Percentiles rank a stretch among this genome's conserved stretches.
Conservation (phyloP, 1,284 basidiomycete species). For the Rhodofomes roseus region DNA sequence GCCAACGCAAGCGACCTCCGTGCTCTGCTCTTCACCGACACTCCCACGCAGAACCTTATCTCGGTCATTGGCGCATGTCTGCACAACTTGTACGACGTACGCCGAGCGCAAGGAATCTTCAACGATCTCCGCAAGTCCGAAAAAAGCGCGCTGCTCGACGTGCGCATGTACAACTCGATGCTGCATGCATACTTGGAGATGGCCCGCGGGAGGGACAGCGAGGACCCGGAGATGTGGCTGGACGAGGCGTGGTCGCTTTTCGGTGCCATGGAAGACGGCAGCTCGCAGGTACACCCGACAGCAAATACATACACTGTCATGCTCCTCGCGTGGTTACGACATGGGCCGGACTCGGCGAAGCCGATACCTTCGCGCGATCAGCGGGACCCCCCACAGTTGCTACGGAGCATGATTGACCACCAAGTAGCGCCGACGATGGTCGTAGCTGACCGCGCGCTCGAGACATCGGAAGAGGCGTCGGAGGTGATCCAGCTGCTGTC, state of each 20-base stretch:
- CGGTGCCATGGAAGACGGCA: slow-evolving; percentile 46
- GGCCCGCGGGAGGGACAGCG: slow-evolving; percentile 43
- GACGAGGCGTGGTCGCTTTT: slow-evolving; percentile 58
- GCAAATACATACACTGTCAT: slow-evolving; percentile 64
- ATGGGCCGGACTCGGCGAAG: slow-evolving; percentile 33
- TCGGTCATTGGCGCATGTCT: slow-evolving; percentile 80
- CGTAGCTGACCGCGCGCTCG: slow-evolving; percentile 54
- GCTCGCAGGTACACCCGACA: slow-evolving; percentile 48
- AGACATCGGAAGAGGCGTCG: slow-evolving; percentile 49
- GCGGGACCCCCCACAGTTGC: slow-evolving; percentile 34
- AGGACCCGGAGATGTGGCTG: slow-evolving; percentile 47
- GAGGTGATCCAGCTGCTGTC: slow-evolving; percentile 55
- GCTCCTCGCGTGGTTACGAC: slow-evolving; percentile 51
- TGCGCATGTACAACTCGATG: slow-evolving; percentile 49
- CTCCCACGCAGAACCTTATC: slow-evolving; percentile 61
- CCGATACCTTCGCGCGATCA: slow-evolving; percentile 6
- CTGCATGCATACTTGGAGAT: slow-evolving; percentile 61
- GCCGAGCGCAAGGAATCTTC: slow-evolving; percentile 67
- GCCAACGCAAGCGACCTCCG: slow-evolving; percentile 36
- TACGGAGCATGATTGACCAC: slow-evolving; percentile 46
- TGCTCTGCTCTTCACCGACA: slow-evolving; percentile 62
- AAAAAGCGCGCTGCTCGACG: slow-evolving; percentile 32
- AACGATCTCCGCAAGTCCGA: slow-evolving; percentile 45
- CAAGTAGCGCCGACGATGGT: slow-evolving; percentile 51
- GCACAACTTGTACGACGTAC: slow-evolving; percentile 66